Percentiles rank a stretch among this genome's conserved stretches.
Evolutionary conservation across 768 basidiomycete species (phyloP).

Genomic region (Lepiota subincarnata): DNA sequence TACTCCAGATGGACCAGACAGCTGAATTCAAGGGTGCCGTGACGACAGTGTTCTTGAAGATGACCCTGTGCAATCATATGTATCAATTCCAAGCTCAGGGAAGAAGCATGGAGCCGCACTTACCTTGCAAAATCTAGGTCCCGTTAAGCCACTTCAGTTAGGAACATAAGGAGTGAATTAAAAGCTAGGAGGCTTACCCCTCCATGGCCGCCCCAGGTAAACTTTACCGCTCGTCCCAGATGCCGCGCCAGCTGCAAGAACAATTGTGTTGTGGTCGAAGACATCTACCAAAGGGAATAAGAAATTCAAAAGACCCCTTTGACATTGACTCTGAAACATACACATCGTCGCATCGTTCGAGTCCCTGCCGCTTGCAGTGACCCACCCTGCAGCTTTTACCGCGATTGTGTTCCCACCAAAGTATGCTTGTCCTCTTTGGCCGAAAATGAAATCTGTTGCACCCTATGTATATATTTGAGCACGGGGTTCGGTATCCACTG

Average conservation of each 20-base stretch:
- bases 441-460: constrained; percentile 46
- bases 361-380: constrained; percentile 44
- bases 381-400: constrained; percentile 34
- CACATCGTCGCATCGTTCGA: constrained; percentile 36
- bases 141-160: no score
- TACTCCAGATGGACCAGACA: constrained; percentile 44
- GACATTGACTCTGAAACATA: no score
- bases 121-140: no score
- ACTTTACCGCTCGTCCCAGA: constrained; percentile 29
- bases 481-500: neutral
- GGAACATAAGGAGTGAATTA: no score
- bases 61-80: constrained; percentile 27
- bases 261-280: constrained; percentile 33
- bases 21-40: constrained; percentile 34
- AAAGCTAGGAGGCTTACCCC: constrained; percentile 22
- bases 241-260: constrained; percentile 31
- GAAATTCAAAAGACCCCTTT: constrained; percentile 17
- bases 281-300: constrained; percentile 22
- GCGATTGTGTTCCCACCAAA: constrained; percentile 47
- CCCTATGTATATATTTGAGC: constrained; percentile 22
- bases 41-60: constrained; percentile 42
- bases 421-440: constrained; percentile 36
- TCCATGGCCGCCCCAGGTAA: constrained; percentile 43
- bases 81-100: no score
- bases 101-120: no score